Percentiles rank a stretch among this genome's conserved stretches.
These are phyloP conservation scores for Populus tomentosa DNA, from an alignment of 441 rosid species.

Conservation along the genomic window DNA sequence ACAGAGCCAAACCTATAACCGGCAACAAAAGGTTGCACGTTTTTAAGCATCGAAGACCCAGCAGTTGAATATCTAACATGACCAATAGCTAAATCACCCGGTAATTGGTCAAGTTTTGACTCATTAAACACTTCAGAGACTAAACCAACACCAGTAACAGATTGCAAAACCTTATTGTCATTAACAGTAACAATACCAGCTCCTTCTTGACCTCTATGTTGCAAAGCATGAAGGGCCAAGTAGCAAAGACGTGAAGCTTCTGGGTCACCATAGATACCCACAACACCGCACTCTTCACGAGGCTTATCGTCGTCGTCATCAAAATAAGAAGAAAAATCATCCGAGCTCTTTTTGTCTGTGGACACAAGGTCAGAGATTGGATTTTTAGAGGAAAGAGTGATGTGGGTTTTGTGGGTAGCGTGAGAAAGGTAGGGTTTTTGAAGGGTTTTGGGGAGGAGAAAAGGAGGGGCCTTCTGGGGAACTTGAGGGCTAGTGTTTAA, in stretches of 20 bases:
- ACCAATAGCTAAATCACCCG: conserved; percentile 76
- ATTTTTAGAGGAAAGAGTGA: conserved; percentile 24
- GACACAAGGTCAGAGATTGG: conserved; percentile 28
- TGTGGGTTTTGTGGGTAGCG: conserved; percentile 17
- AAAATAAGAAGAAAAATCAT: conserved; percentile 9
- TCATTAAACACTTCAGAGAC: conserved; percentile 84
- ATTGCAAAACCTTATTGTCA: conserved; percentile 53
- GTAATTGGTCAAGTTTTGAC: conserved; percentile 69
- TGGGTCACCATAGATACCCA: conserved; percentile 82
- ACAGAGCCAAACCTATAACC: conserved; percentile 73
- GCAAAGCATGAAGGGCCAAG: conserved; percentile 87
- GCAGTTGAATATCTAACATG: conserved; percentile 91
- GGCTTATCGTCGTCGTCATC: conserved; percentile 62
- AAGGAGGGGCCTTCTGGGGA: conserved; percentile 17
- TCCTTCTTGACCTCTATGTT: conserved; percentile 94
- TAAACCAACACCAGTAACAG: conserved; percentile 89
- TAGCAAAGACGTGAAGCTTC: conserved; percentile 91
- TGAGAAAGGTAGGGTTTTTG: conserved; percentile 31
- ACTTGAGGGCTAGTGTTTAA: conserved; percentile 17
- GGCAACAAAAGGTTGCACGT: conserved; percentile 86
- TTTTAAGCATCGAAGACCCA: conserved; percentile 81
- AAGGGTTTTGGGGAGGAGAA: conserved; percentile 28
- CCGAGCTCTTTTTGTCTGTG: conserved; percentile 13
- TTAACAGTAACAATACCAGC: conserved; percentile 90
- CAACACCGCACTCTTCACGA: conserved; percentile 95